Percentiles rank a stretch among this genome's conserved stretches.
phyloP scores from a whole-genome alignment of 2,329 filamentous ascomycete species.

The Onygenales sp. region DNA sequence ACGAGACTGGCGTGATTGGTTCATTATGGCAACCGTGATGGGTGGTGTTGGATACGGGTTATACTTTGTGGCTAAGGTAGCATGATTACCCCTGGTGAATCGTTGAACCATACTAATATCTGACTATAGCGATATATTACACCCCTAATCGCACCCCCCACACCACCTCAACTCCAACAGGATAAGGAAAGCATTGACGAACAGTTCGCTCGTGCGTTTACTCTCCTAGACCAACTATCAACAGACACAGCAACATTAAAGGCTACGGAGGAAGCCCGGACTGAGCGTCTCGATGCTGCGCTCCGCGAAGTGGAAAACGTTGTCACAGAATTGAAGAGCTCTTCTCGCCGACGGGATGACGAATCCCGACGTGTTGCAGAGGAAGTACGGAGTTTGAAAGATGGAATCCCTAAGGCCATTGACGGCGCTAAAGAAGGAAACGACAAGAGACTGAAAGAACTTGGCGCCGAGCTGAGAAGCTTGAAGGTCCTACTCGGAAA shows the following conservation, averaged over 20 bases:
- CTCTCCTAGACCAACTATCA: constrained; percentile 80
- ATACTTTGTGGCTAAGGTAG: constrained; percentile 77
- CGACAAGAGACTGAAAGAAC: constrained; percentile 71
- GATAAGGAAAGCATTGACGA: constrained; percentile 91
- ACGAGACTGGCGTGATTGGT: constrained; percentile 97
- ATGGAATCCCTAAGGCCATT: constrained; percentile 79
- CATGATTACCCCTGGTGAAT: constrained; percentile 4
- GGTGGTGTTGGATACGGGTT: constrained; percentile 82
- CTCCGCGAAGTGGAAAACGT: constrained; percentile 77
- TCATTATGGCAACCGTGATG: constrained; percentile 97
- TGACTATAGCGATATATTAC: constrained; percentile 67
- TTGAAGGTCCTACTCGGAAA: constrained; percentile 76
- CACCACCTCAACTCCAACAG: constrained; percentile 83
- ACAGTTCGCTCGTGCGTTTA: constrained; percentile 85
- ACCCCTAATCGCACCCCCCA: constrained; percentile 85
- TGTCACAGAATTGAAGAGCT: constrained; percentile 69
- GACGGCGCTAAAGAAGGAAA: constrained; percentile 78
- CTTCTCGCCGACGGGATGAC: constrained; percentile 73
- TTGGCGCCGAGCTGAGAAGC: constrained; percentile 80
- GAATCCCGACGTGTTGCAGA: constrained; percentile 79
- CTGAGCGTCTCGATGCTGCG: constrained; percentile 70
- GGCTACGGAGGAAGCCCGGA: constrained; percentile 72
- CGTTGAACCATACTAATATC: constrained; percentile 3
- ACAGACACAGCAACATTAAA: constrained; percentile 87
- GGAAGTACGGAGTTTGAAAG: constrained; percentile 73